Base-by-base conservation (phyloP, 2,329 filamentous ascomycete species). In the Fragosphaeria purpurea region DNA sequence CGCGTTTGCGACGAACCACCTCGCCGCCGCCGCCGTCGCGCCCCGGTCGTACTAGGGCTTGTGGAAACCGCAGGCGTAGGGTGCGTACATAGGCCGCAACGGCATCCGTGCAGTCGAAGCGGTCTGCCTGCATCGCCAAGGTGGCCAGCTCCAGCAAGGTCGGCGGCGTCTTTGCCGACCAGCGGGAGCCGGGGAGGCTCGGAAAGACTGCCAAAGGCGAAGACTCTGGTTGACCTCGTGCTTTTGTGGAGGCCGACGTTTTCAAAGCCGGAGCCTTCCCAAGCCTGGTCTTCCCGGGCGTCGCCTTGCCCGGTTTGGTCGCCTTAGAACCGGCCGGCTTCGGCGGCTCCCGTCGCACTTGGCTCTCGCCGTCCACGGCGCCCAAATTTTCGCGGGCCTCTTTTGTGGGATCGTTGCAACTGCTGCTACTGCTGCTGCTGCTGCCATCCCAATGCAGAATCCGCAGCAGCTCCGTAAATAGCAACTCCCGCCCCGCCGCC, bases 51-150 rank as follows among this genome's bases (percentile, higher is more conserved):
- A 54, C 43, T 6, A 48, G 34, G 3, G 53, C 46, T 33, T 47
- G 44, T 3, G 56, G 56, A 71, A 77, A 82, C 59, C 74, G 78
- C 61, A 77, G 74, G 59, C 71, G 77, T 45, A 73, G 60, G 9
- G 69, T 62, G 11, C 70, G 71, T 13, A 84, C 63, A 55, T 79
- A 78, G 44, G 68, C 69, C 7, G 76, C 70, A 2, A 88, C 72
- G 9, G 70, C 62, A 3, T 70, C 63, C 2, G 80, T 66, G 53
- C 82, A 84, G 65, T 85, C 82, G 64, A 88, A 89, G 43, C 83
- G 78, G 63, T 89, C 86, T 8, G 85, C 83, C 50, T 87, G 75
- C 47, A 88, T 75, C 41, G 83, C 80, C 41, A 89, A 68, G 2
- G 83, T 84, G 11, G 81, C 77, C 9, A 86, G 70, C 56, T 84